A percentile compares a stretch with the other conserved stretches of the same genome.
Evolutionary conservation across 1,139 yeast genomes (phyloP).

Genomic region (Suhomyces bolitotheri): DNA sequence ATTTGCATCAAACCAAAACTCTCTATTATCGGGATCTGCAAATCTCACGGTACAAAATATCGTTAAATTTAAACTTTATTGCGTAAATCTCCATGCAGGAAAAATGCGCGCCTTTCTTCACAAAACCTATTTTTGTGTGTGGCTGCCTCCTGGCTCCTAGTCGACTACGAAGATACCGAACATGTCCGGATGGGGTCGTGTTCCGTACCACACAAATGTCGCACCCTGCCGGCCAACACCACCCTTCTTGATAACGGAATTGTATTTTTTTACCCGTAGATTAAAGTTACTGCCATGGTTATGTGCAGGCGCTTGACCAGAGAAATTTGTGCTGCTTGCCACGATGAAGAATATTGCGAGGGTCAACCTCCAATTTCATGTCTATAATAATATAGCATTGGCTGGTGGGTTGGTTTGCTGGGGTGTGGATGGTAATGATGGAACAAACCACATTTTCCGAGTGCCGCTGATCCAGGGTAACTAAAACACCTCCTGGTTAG

Average conservation of each 20-base stretch:
- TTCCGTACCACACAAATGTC: conserved; percentile 4
- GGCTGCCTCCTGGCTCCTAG: conserved; percentile 2
- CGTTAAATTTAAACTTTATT: not conserved
- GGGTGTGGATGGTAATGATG: too few species aligned
- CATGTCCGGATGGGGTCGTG: not conserved
- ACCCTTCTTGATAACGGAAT: not conserved
- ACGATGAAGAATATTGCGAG: too few species aligned
- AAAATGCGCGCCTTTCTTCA: not conserved
- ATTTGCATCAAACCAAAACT: conserved; percentile 2
- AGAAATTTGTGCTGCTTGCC: too few species aligned
- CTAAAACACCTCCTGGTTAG: too few species aligned
- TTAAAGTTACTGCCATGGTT: too few species aligned
- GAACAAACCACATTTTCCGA: too few species aligned
- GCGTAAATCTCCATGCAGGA: conserved; percentile 1
- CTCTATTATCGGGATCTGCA: conserved; percentile 11
- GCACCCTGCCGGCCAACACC: not conserved
- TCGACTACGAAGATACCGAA: not conserved
- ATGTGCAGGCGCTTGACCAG: too few species aligned
- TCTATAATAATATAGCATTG: too few species aligned
- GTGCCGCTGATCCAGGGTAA: too few species aligned
- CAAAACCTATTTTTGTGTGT: conserved; percentile 1
- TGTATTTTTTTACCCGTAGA: not conserved
- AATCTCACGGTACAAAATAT: not conserved
- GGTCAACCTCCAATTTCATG: too few species aligned
- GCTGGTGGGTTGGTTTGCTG: too few species aligned